These are phyloP conservation scores for Fusarium vanettenii DNA, from an alignment of 2,329 filamentous ascomycete species.

Conservation along the genomic window DNA sequence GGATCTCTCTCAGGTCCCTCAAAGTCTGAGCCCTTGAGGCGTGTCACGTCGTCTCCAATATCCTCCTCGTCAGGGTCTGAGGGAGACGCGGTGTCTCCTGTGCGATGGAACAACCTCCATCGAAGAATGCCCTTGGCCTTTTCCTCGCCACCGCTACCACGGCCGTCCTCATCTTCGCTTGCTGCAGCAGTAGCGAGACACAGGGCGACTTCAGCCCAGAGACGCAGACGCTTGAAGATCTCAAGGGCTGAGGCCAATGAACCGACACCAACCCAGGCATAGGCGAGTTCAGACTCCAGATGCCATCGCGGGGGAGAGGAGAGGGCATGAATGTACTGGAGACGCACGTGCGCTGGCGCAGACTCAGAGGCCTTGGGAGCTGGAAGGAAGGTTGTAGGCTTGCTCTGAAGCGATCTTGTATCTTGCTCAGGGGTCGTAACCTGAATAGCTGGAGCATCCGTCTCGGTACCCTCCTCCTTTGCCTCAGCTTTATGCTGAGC, in stretches of 20 bases:
- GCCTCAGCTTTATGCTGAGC: constrained; percentile 43
- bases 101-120: constrained; percentile 80
- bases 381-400: constrained; percentile 84
- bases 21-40: constrained; percentile 65
- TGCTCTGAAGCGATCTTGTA: constrained; percentile 39
- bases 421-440: constrained; percentile 54
- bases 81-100: constrained; percentile 48
- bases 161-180: constrained; percentile 67
- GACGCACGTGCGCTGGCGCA: constrained; percentile 78
- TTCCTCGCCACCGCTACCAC: constrained; percentile 74
- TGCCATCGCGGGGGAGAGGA: constrained; percentile 91
- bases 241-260: constrained; percentile 91
- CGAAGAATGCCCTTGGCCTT: constrained; percentile 83
- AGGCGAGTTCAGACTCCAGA: constrained; percentile 90
- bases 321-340: constrained; percentile 86
- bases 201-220: constrained; percentile 95
- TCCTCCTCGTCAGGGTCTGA: constrained; percentile 63
- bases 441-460: constrained; percentile 58
- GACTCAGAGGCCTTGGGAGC: constrained; percentile 80
- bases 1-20: constrained; percentile 74
- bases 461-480: constrained; percentile 41
- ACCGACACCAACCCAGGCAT: constrained; percentile 90
- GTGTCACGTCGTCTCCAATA: constrained; percentile 61
- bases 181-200: constrained; percentile 77
- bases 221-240: constrained; percentile 91